Percentiles rank a stretch among this genome's conserved stretches.
phyloP scores from a whole-genome alignment of 352 stramenopile species.

The Blastocystis sp. region DNA sequence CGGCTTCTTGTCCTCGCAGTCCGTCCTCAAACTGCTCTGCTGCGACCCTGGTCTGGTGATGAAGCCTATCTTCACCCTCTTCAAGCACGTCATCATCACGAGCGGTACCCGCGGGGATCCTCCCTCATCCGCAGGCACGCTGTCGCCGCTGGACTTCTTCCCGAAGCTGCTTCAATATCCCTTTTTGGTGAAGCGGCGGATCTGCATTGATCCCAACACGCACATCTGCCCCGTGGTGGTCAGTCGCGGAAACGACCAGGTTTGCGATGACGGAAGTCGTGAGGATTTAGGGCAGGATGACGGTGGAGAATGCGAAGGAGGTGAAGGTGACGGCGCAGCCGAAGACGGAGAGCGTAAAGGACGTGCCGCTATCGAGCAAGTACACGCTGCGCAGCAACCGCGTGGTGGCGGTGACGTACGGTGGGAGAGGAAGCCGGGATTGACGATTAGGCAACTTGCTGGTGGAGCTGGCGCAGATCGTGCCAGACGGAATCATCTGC shows the following conservation, averaged over 20 bases:
- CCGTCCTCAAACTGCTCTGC: slow-evolving; percentile 87
- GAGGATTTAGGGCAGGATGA: slow-evolving; percentile 10
- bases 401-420: slow-evolving; percentile 19
- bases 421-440: slow-evolving; percentile 70
- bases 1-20: slow-evolving; percentile 73
- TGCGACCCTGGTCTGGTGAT: slow-evolving; percentile 95
- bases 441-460: slow-evolving; percentile 91
- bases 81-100: slow-evolving; percentile 83
- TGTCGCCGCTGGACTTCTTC: slow-evolving; percentile 97
- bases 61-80: slow-evolving; percentile 93
- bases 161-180: slow-evolving; percentile 95
- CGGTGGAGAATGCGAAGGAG: not conserved
- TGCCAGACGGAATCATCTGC: slow-evolving; percentile 94
- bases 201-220: slow-evolving; percentile 91
- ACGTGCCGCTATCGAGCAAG: slow-evolving; percentile 7
- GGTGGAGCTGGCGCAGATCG: slow-evolving; percentile 86
- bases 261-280: slow-evolving; percentile 55
- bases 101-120: slow-evolving; percentile 70
- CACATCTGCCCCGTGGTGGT: slow-evolving; percentile 93
- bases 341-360: not conserved
- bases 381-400: slow-evolving; percentile 38
- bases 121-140: slow-evolving; percentile 83
- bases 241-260: slow-evolving; percentile 90
- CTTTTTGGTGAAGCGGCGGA: slow-evolving; percentile 90
- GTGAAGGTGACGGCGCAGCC: not conserved